phyloP scores from a whole-genome alignment of 345 rosid species.

The Citrus australasica region DNA sequence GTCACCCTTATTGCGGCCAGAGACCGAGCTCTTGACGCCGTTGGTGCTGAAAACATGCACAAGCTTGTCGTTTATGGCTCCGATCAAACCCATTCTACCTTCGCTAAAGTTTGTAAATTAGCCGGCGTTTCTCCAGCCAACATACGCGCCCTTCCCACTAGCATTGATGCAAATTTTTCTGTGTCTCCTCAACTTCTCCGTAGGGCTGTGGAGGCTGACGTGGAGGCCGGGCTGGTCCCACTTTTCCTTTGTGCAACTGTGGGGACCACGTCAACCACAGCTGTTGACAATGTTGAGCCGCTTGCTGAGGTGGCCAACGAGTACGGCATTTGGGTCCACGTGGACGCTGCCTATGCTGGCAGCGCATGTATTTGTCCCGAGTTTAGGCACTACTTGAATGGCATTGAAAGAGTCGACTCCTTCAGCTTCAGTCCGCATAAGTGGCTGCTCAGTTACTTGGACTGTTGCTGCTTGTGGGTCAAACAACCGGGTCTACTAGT shows the following conservation, averaged over 20 bases:
- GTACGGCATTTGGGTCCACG: slow-evolving; percentile 40
- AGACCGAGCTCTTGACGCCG: slow-evolving; percentile 14
- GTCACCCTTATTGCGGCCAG: slow-evolving; percentile 37
- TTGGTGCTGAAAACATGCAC: slow-evolving; percentile 5
- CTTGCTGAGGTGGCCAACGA: slow-evolving; percentile 35
- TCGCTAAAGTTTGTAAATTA: slow-evolving; percentile 31
- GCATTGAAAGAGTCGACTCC: slow-evolving; percentile 40
- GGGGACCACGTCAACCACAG: slow-evolving; percentile 49
- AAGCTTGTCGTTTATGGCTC: slow-evolving; percentile 41
- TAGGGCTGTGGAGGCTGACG: slow-evolving; percentile 20
- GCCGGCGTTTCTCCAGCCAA: slow-evolving; percentile 30
- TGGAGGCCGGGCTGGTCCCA: slow-evolving; percentile 38
- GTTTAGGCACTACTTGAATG: slow-evolving; percentile 35
- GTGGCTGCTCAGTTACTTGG: slow-evolving; percentile 48
- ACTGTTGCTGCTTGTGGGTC: slow-evolving; percentile 50
- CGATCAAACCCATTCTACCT: slow-evolving; percentile 40
- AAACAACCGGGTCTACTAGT: slow-evolving; percentile 25
- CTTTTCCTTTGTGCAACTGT: slow-evolving; percentile 33
- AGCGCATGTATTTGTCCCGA: slow-evolving; percentile 57
- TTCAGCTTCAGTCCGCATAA: slow-evolving; percentile 42
- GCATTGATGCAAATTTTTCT: slow-evolving; percentile 15
- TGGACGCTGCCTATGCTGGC: slow-evolving; percentile 48
- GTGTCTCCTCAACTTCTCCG: slow-evolving; percentile 24
- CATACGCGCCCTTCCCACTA: slow-evolving; percentile 20
- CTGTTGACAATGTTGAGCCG: slow-evolving; percentile 33